Conservation (phyloP, 2,329 filamentous ascomycete genomes). For the Phaeosphaeria sp. region DNA sequence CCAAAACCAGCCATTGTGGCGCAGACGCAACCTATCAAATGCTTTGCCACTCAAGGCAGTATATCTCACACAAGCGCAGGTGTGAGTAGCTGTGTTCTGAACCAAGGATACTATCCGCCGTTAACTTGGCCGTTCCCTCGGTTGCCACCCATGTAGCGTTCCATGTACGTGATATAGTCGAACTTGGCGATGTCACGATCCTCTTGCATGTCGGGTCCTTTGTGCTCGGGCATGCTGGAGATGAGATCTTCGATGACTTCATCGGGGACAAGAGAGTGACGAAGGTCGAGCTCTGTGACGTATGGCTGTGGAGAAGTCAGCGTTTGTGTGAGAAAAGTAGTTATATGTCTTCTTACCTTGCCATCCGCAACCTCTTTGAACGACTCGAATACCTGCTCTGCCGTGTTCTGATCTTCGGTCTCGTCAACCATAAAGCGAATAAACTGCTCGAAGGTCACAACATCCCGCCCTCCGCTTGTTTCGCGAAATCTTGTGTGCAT, state of each 20-base stretch:
- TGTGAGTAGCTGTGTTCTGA: constrained; percentile 15
- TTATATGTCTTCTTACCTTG: constrained; percentile 63
- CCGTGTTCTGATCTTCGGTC: constrained; percentile 98
- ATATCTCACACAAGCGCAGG: constrained; percentile 18
- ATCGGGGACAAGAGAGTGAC: constrained; percentile 93
- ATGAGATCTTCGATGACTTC: constrained; percentile 94
- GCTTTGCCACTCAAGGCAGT: not conserved
- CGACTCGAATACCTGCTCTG: constrained; percentile 97
- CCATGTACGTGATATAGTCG: constrained; percentile 98
- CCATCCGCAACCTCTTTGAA: constrained; percentile 98
- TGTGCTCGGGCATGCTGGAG: constrained; percentile 83
- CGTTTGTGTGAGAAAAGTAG: not conserved
- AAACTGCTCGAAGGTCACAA: constrained; percentile 97
- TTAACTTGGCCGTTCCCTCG: constrained; percentile 27
- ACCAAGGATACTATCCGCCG: constrained; percentile 28
- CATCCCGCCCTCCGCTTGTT: constrained; percentile 78
- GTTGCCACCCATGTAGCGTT: constrained; percentile 62
- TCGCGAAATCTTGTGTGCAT: constrained; percentile 96
- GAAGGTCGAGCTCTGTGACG: constrained; percentile 95
- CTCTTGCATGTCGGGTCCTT: constrained; percentile 82
- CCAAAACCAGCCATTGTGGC: not conserved
- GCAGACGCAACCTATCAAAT: not conserved
- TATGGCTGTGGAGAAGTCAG: constrained; percentile 67
- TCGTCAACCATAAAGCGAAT: constrained; percentile 99
- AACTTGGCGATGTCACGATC: constrained; percentile 87